Evolutionary conservation across 805 yeast genomes (phyloP), one percentile per base, ranked within the genome.

Genomic region (Ogataea salicorniae): DNA sequence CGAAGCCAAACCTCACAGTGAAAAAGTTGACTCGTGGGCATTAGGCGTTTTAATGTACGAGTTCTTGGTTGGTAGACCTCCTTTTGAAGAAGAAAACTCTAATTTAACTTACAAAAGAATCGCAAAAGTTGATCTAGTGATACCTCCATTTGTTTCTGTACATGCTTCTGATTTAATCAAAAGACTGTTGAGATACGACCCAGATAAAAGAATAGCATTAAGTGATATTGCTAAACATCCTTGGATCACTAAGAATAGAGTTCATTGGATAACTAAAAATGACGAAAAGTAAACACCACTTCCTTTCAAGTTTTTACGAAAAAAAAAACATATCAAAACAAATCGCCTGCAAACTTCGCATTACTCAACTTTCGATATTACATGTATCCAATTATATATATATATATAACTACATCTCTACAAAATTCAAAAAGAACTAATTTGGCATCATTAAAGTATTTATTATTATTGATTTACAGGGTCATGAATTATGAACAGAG

Each of bases 1-100:
- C 6, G 94, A 85, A 51, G 82, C 87, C 1, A 81, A 78, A 56
- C 86, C 82, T 11, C 94, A 92, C 58, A 92, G 86, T 56, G 75
- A 74, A 45, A 74, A 74, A 44, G 96, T 89, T 0, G 99, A 92
- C 62, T 76, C 85, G 3, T 92, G 99, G 99, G 88, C 97, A 1
- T 70, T 92, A 46, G 99, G 99, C 0, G 81, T 92, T 2, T 65
- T 92, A 35, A 76, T 90, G 52, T 92, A 84, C 60, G 99, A 92
- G 64, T 76, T 94, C 43, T 67, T 92, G 2, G 90, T 85, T 4
- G 98, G 97, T 0, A 73, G 75, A 41, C 97, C 99, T 0, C 98
- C 98, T 0, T 92, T 92, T 63, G 97, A 90, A 62, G 96, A 87
- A 55, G 75, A 74, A 29, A 81, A 84, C 51, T 83, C 84, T 45